These are phyloP conservation scores for Zea mays DNA, from an alignment of 176 grass and related monocot species.

Conservation along the genomic window DNA sequence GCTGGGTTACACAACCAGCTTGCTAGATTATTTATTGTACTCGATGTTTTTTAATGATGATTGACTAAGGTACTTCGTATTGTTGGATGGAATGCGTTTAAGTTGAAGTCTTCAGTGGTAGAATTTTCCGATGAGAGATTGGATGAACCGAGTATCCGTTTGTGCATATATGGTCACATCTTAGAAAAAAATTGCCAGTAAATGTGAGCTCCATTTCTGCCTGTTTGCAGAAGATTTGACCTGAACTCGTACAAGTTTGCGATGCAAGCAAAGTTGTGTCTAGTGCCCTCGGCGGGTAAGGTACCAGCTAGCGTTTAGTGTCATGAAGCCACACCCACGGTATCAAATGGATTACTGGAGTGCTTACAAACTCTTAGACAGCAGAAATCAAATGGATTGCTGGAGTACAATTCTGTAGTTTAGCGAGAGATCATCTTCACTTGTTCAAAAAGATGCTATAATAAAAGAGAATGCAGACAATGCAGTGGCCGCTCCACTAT, in stretches of 20 bases:
- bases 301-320: too few relatives aligned
- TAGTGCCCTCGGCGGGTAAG: too few relatives aligned
- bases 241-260: background rate
- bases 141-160: background rate
- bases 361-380: background rate
- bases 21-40: constrained; percentile 37
- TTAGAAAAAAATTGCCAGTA: background rate
- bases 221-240: background rate
- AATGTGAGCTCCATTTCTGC: background rate
- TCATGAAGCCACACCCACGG: too few relatives aligned
- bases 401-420: background rate
- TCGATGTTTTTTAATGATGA: constrained; percentile 11
- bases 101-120: background rate
- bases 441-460: background rate
- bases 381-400: background rate
- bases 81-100: constrained; percentile 10
- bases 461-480: background rate
- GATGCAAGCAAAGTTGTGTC: background rate
- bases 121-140: background rate
- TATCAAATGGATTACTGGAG: background rate
- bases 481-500: background rate
- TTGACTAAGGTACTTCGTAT: constrained; percentile 2
- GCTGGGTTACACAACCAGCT: constrained; percentile 28
- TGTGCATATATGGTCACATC: background rate
- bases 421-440: background rate